Evolutionary conservation across 805 yeast genomes (phyloP), one percentile per base, ranked within the genome.

Genomic region (Yarrowia porcina): DNA sequence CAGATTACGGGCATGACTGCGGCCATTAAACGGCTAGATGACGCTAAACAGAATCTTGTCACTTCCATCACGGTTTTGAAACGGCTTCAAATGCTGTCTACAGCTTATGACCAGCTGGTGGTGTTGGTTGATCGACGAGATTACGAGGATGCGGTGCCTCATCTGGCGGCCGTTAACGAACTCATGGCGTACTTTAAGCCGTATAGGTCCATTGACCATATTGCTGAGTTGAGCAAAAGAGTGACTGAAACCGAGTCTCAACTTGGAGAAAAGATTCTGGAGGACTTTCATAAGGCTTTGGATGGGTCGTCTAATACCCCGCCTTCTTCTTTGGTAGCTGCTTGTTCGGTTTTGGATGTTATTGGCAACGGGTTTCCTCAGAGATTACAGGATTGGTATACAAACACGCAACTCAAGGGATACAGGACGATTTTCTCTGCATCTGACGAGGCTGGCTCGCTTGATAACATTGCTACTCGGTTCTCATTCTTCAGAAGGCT

Each of bases 381-480:
- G 52, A 83, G 82, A 69, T 77, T 93, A 50, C 74, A 84, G 9
- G 82, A 80, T 50, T 90, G 96, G 93, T 89, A 88, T 72, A 82
- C 88, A 65, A 83, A 82, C 63, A 79, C 79, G 30, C 85, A 87
- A 66, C 77, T 94, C 61, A 82, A 82, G 69, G 98, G 93, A 69
- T 84, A 93, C 45, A 81, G 81, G 35, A 76, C 83, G 21, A 90
- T 94, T 11, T 94, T 94, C 75, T 82, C 84, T 61, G 79, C 85
- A 10, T 80, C 84, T 13, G 97, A 91, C 68, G 99, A 94, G 74
- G 99, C 99, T 0, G 97, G 97, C 0, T 87, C 96, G 5, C 76
- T 94, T 65, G 99, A 94, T 64, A 94, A 94, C 73, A 75, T 94
- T 59, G 81, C 84, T 30, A 78, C 97, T 67, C 78, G 99, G 54